Base-by-base conservation (phyloP, 371 early-diverging fungal genomes). In the Mortierella sp. region DNA sequence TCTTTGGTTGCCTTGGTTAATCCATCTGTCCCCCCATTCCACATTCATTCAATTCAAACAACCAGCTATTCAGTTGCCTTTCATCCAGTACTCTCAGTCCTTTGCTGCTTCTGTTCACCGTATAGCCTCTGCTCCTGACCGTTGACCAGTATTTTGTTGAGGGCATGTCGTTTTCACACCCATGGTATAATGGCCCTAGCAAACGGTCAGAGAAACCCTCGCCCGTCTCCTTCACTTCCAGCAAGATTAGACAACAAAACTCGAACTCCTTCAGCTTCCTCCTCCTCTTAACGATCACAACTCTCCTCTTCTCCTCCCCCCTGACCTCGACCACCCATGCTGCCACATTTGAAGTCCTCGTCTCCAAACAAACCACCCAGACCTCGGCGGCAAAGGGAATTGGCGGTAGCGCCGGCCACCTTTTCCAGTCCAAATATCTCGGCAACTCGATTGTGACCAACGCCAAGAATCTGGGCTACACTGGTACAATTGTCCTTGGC, bases 401-500 rank as follows among this genome's bases (percentile, higher is more conserved):
- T 7, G 50, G 39, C 17, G 48, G 59, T 30, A 31, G 15, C n/a
- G 4, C 15, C 17, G 60, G 66, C 32, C 43, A 44, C 24, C 53
- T 72, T 31, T 54, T 64, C 21, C 54, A 60, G 42, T 69, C 76
- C 12, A 76, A 68, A 15, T 68, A 60, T 47, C 51, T 68, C 15
- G 61, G 61, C 49, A 68, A 42, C n/a, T 27, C 61, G 17, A 24
- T 60, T 44, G 56, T 68, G 12, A 60, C 68, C 46, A 60, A 68
- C 43, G 57, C 70, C 32, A 68, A 34, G 47, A 65, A 76, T 41
- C 66, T 76, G 27, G 78, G 78, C 17, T 76, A 76, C 51, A 49
- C 78, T 24, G 78, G 78, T 11, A 76, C 54, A 43, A 69, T 76
- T 56, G 24, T 34, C n/a, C 65, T 76, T 12, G 78, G 78, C 11